Evolutionary conservation across 805 yeast genomes (phyloP).

Genomic region (Starmerella roubikii): DNA sequence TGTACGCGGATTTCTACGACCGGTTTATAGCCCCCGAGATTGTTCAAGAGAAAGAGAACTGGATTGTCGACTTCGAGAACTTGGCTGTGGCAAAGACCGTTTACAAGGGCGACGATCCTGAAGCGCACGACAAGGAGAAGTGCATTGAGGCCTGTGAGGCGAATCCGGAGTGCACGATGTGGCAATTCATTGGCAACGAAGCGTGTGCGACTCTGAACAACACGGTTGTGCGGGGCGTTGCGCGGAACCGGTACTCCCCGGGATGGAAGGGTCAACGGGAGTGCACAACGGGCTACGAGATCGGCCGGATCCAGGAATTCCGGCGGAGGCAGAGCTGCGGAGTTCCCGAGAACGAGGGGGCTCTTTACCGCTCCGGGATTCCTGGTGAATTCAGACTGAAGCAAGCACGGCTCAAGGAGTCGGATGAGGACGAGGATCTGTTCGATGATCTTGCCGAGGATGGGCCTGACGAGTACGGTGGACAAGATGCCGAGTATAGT

Average conservation of each 20-base stretch:
- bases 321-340: constrained; percentile 9
- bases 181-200: constrained; percentile 8
- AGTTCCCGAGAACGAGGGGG: background rate
- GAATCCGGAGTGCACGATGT: constrained; percentile 15
- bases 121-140: constrained; percentile 8
- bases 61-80: constrained; percentile 16
- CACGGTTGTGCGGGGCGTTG: constrained; percentile 15
- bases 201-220: constrained; percentile 11
- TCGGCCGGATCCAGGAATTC: constrained; percentile 24
- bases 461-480: too few species aligned
- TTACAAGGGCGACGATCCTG: background rate
- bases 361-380: too few species aligned
- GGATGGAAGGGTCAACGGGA: constrained; percentile 6
- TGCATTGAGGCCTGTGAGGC: constrained; percentile 14
- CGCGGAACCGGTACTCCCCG: constrained; percentile 4
- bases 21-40: constrained; percentile 25
- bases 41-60: constrained; percentile 15
- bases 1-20: constrained; percentile 24
- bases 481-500: too few species aligned
- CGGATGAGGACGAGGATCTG: too few species aligned
- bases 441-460: too few species aligned
- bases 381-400: background rate
- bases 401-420: too few species aligned
- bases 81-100: constrained; percentile 1
- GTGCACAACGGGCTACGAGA: constrained; percentile 22